Percentiles rank a stretch among this genome's conserved stretches.
Evolutionary conservation across 2,329 filamentous ascomycete species (phyloP).

Genomic region (Purpureocillium takamizusanense): DNA sequence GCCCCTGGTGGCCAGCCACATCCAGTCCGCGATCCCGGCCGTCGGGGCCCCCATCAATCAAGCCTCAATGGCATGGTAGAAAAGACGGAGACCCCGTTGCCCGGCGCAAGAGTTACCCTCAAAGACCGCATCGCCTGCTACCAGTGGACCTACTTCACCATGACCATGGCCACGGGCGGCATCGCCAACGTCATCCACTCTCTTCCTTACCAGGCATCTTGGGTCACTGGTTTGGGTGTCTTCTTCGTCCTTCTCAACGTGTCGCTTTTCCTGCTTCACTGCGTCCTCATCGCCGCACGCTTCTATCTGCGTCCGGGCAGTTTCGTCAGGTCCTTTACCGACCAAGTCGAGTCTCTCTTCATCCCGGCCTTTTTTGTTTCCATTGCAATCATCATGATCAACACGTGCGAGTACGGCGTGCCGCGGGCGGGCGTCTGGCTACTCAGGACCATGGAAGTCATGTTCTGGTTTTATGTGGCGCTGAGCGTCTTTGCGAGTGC

Average conservation of each 20-base stretch:
- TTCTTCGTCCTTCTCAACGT: constrained; percentile 57
- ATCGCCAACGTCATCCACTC: constrained; percentile 44
- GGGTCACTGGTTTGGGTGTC: constrained; percentile 49
- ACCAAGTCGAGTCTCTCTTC: constrained; percentile 72
- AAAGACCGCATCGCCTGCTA: constrained; percentile 43
- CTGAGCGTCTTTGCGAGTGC: constrained; percentile 60
- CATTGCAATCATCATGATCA: constrained; percentile 70
- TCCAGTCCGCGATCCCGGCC: too few relatives aligned
- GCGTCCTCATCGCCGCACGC: constrained; percentile 53
- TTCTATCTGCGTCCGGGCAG: constrained; percentile 64
- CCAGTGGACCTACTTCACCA: constrained; percentile 72
- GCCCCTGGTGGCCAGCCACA: neutral
- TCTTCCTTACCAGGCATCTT: constrained; percentile 26
- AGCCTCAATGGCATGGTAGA: constrained; percentile 25
- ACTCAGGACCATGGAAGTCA: constrained; percentile 45
- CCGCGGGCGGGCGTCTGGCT: constrained; percentile 55
- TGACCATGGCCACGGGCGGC: constrained; percentile 46
- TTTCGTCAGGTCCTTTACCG: constrained; percentile 61
- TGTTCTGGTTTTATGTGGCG: constrained; percentile 68
- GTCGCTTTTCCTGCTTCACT: constrained; percentile 53
- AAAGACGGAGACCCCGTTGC: constrained; percentile 14
- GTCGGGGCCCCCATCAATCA: constrained; percentile 3
- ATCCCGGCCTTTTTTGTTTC: constrained; percentile 49
- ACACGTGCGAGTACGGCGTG: constrained; percentile 67
- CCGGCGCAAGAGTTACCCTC: constrained; percentile 28